Percentiles rank a stretch among this genome's conserved stretches.
phyloP scores from a whole-genome alignment of 257 asterid species.

The Gentiana macrophylla region DNA sequence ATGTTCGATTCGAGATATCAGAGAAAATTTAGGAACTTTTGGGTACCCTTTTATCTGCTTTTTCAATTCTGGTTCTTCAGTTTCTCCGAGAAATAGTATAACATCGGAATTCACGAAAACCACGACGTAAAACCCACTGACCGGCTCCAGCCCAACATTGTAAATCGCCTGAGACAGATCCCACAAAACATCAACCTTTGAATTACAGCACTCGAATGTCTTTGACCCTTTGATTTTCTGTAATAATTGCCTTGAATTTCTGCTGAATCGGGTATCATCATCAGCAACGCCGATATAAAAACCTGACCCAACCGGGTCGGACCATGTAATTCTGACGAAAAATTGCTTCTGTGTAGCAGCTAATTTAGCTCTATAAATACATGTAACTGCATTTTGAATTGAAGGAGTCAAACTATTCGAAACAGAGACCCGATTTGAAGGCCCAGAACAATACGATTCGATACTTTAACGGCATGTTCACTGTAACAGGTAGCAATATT shows the following conservation, averaged over 20 bases:
- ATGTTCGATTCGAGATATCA: slow-evolving; percentile 41
- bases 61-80: slow-evolving; percentile 17
- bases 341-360: slow-evolving; percentile 26
- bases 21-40: slow-evolving; percentile 13
- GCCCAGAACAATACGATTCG: slow-evolving; percentile 62
- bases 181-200: slow-evolving; percentile 46
- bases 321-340: slow-evolving; percentile 49
- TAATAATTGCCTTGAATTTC: slow-evolving; percentile 15
- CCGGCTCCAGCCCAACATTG: slow-evolving; percentile 58
- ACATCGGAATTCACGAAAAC: slow-evolving; percentile 39
- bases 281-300: slow-evolving; percentile 38
- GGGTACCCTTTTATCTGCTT: slow-evolving; percentile 9
- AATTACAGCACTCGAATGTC: slow-evolving; percentile 21
- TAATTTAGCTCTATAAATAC: slow-evolving; percentile 43
- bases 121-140: slow-evolving; percentile 32
- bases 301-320: slow-evolving; percentile 22
- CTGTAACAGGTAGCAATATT: slow-evolving; percentile 53
- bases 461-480: slow-evolving; percentile 62
- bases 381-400: slow-evolving; percentile 32
- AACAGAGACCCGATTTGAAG: slow-evolving; percentile 22
- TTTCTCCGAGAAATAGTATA: slow-evolving; percentile 42
- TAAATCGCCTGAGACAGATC: slow-evolving; percentile 49
- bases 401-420: slow-evolving; percentile 25
- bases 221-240: slow-evolving; percentile 30
- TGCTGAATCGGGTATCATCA: slow-evolving; percentile 18